Evolutionary conservation across 441 rosid genomes (phyloP), one percentile per base, ranked within the genome.

Genomic region (Pelargonium cotyledonis): DNA sequence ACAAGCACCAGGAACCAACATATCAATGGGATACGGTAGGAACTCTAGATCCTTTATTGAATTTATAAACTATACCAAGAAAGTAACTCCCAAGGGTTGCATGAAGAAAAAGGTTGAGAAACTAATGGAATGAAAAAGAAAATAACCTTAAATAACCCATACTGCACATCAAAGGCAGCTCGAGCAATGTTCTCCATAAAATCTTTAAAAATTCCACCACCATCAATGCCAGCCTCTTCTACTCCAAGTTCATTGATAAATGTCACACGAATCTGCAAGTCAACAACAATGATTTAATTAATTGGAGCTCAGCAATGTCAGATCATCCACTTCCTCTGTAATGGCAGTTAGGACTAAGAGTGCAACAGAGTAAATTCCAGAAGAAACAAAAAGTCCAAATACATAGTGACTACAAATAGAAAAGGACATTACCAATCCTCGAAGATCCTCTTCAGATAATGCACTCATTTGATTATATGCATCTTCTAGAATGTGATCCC

Each of bases 221-320:
- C 99, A 81, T 95, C 99, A 71, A 95, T 92, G 65, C 99, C 99
- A 82, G 99, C 99, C 82, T 95, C 99, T 86, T 95, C 99, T 69
- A 89, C 99, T 79, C 99, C 99, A 74, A 90, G 87, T 81, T 95
- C 99, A 77, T 95, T 95, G 69, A 95, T 91, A 71, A 90, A 95
- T 77, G 96, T 74, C 69, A 95, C 98, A 14, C 99, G 99, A 78
- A 95, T 92, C 99, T 95, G 85, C 78, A 51, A 31, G 73, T 58
- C 47, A 70, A 77, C 72, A 84, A 68, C 69, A 66, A 73, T 70
- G 69, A 44, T 14, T 62, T 23, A 74, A 70, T 74, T 67, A 43
- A 18, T 66, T 21, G 64, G 38, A 35, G 38, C 15, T 23, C 21
- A 64, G 46, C 55, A 65, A 76, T 71, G 72, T 61, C 71, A 66